Percentiles rank a stretch among this genome's conserved stretches.
These are phyloP conservation scores for Phytophthora gonapodyides DNA, from an alignment of 352 stramenopile species.

Conservation along the genomic window DNA sequence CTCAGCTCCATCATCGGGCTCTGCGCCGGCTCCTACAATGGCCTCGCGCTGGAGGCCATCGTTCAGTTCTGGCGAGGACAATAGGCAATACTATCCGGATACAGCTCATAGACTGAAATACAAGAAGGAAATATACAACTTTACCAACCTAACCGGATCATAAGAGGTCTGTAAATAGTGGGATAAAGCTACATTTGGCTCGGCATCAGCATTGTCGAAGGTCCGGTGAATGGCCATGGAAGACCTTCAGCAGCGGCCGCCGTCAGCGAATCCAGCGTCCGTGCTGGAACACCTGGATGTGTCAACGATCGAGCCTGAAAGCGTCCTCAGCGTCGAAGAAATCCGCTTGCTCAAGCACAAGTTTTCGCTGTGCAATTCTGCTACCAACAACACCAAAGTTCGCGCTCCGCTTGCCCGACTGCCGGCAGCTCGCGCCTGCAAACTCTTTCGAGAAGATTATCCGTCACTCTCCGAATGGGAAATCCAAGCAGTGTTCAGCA, in stretches of 20 bases:
- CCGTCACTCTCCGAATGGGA: slow-evolving; percentile 66
- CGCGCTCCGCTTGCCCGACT: slow-evolving; percentile 38
- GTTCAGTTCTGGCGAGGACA: slow-evolving; percentile 50
- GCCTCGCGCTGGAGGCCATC: slow-evolving; percentile 68
- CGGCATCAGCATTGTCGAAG: too few relatives aligned
- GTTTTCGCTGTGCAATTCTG: slow-evolving; percentile 52
- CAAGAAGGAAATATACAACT: too few relatives aligned
- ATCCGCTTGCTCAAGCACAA: slow-evolving; percentile 53
- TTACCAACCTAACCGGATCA: too few relatives aligned
- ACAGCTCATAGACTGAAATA: too few relatives aligned
- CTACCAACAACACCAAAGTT: slow-evolving; percentile 31
- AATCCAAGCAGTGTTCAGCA: slow-evolving; percentile 57
- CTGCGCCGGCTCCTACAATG: slow-evolving; percentile 77
- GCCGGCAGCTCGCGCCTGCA: slow-evolving; percentile 46
- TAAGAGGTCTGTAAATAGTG: too few relatives aligned
- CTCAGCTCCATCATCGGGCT: slow-evolving; percentile 76
- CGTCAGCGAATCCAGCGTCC: slow-evolving; percentile 15
- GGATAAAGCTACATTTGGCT: too few relatives aligned
- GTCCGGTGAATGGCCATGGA: slow-evolving; percentile 18
- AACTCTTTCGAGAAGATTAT: slow-evolving; percentile 70
- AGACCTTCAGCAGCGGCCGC: slow-evolving; percentile 7
- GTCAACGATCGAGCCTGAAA: slow-evolving; percentile 39
- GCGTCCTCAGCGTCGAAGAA: slow-evolving; percentile 55
- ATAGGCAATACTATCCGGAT: background rate
- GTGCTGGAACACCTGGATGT: slow-evolving; percentile 30